Percentiles rank a stretch among this genome's conserved stretches.
phyloP scores from a whole-genome alignment of 768 basidiomycete species.

The Termitomyces sp. region DNA sequence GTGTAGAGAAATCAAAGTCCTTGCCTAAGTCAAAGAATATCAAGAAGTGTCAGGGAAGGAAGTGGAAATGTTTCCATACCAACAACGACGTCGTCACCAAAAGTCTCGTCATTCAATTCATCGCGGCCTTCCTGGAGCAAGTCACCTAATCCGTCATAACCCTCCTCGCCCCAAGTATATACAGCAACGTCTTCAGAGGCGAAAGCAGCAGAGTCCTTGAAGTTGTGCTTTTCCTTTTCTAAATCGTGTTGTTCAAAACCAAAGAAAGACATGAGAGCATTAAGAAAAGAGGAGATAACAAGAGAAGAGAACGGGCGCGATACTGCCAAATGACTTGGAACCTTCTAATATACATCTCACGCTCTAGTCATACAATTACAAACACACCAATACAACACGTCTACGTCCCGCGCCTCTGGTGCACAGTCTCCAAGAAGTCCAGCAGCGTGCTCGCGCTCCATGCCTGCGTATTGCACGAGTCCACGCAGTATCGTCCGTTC shows the following conservation, averaged over 20 bases:
- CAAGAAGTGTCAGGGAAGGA: not conserved
- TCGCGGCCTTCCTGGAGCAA: slow-evolving; percentile 85
- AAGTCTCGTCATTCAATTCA: slow-evolving; percentile 96
- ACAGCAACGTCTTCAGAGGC: slow-evolving; percentile 82
- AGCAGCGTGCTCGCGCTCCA: slow-evolving; percentile 94
- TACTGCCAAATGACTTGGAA: not conserved
- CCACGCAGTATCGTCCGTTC: slow-evolving; percentile 75
- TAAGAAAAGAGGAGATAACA: slow-evolving; percentile 16
- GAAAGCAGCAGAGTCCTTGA: slow-evolving; percentile 41
- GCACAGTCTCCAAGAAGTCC: slow-evolving; percentile 80
- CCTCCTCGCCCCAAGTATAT: slow-evolving; percentile 89
- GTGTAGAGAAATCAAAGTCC: slow-evolving; percentile 84
- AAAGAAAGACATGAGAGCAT: slow-evolving; percentile 76
- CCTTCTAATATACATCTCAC: slow-evolving; percentile 10
- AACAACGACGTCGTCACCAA: slow-evolving; percentile 65
- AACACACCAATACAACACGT: slow-evolving; percentile 9
- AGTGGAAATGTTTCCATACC: slow-evolving; percentile 47
- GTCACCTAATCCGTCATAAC: slow-evolving; percentile 86
- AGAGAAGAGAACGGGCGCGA: not conserved
- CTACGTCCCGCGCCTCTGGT: slow-evolving; percentile 25
- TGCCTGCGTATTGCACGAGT: slow-evolving; percentile 92
- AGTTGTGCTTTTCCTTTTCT: slow-evolving; percentile 59
- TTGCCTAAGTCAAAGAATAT: slow-evolving; percentile 47
- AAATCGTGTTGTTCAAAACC: slow-evolving; percentile 60
- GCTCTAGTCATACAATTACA: slow-evolving; percentile 12